Evolutionary conservation across 164 flowering plant genomes (phyloP), one percentile per base, ranked within the genome.

Genomic region (Annona squamosa): DNA sequence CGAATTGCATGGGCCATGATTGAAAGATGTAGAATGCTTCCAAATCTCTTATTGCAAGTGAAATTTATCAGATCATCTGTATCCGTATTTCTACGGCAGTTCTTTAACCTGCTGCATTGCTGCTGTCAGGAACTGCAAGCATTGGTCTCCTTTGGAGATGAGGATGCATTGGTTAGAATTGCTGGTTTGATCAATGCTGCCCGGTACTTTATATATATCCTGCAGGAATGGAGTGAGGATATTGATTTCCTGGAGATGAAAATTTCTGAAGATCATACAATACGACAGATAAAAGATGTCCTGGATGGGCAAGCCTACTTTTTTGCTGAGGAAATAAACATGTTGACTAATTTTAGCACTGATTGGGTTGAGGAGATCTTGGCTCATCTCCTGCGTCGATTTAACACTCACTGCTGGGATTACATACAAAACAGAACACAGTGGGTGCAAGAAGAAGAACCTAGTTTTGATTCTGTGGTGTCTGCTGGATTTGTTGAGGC

Each of bases 161-260:
- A 81, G 56, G 77, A 71, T 52, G 68, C 48, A 26, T 70, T 87
- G 16, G 17, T 76, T 3, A 79, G 73, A 76, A 76, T 82, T 19
- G 83, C 79, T 72, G 78, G 67, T 56, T 83, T 80, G 4, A 81
- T 89, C n/a, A 90, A 89, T 80, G 85, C 87, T 67, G 91, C 86
- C 5, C 74, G 85, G 66, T 89, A 83, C 69, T 72, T 82, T 42
- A 87, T 86, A 78, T 79, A 75, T 3, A 77, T 83, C 75, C 79
- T 90, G 76, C 87, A 63, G 72, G 85, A 85, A 69, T 87, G 90
- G 91, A 84, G 87, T 70, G 91, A 85, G 44, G 87, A 86, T 75
- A 80, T 86, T 47, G 63, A 77, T 63, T 81, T 87, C 75, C 59
- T 89, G 75, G 92, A 86, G 84, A 81, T 88, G 89, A 79, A 72